These are phyloP conservation scores for Iris pallida DNA, from an alignment of 116 monocot genomes.

Conservation along the genomic window DNA sequence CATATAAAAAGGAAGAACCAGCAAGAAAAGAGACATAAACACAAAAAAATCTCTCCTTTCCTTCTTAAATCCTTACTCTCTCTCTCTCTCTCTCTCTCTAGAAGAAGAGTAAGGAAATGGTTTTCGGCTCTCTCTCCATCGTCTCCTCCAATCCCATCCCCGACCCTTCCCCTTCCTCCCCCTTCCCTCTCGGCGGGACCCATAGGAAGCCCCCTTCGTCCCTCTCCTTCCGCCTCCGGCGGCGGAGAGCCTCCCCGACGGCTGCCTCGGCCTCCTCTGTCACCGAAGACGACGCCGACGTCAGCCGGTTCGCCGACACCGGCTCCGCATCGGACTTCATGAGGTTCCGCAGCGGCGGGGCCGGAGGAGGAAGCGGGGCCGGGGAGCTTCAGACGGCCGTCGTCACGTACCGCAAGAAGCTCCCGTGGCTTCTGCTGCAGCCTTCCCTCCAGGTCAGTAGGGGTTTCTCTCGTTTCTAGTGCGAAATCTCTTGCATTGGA, in stretches of 20 bases:
- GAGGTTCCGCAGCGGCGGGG: conserved; percentile 41
- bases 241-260: background rate
- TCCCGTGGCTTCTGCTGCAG: conserved; percentile 74
- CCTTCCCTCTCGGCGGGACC: background rate
- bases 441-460: conserved; percentile 62
- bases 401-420: conserved; percentile 61
- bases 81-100: too few species aligned
- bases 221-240: background rate
- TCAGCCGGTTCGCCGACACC: conserved; percentile 41
- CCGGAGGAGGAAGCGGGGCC: background rate
- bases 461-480: background rate
- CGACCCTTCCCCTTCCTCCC: background rate
- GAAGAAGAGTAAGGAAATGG: conserved; percentile 8
- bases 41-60: too few species aligned
- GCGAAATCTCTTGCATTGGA: background rate
- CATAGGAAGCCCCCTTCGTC: background rate
- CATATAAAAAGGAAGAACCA: too few species aligned
- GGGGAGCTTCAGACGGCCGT: conserved; percentile 83
- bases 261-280: background rate
- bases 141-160: background rate
- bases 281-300: background rate
- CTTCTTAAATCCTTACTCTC: too few species aligned
- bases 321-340: conserved; percentile 74
- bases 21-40: too few species aligned
- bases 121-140: conserved; percentile 11